Evolutionary conservation across 257 asterid genomes (phyloP).

Genomic region (Leonotis leonurus): DNA sequence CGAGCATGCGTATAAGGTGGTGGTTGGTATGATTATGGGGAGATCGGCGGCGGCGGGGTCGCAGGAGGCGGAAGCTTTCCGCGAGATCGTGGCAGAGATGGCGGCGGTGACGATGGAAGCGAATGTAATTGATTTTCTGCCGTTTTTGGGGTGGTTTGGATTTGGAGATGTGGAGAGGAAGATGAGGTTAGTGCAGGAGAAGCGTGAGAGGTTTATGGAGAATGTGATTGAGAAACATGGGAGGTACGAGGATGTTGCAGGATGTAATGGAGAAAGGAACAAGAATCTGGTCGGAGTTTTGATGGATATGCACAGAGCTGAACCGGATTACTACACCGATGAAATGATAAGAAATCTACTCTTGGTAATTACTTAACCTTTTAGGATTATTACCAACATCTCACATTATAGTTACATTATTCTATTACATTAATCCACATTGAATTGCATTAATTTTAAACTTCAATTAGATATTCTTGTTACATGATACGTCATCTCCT

Average conservation of each 20-base stretch:
- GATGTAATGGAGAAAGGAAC: not conserved
- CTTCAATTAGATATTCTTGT: no score
- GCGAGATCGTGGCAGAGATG: slow-evolving; percentile 28
- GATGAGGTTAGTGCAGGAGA: slow-evolving; percentile 21
- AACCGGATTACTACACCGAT: slow-evolving; percentile 26
- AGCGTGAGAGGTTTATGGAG: slow-evolving; percentile 29
- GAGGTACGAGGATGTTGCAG: not conserved
- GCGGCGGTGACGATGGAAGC: slow-evolving; percentile 27
- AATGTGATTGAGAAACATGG: slow-evolving; percentile 15
- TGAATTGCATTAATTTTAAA: no score
- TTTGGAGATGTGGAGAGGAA: slow-evolving; percentile 16
- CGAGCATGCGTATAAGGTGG: slow-evolving; percentile 15
- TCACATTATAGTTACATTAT: no score
- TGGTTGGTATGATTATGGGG: slow-evolving; percentile 26
- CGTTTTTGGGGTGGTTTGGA: slow-evolving; percentile 30
- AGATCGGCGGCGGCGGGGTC: not conserved
- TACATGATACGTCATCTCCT: no score
- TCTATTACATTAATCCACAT: no score
- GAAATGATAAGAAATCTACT: slow-evolving; percentile 27
- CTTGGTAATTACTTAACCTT: slow-evolving; percentile 13
- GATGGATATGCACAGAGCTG: slow-evolving; percentile 19
- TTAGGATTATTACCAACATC: no score
- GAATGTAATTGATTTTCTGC: slow-evolving; percentile 27
- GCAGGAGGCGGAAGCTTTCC: slow-evolving; percentile 17
- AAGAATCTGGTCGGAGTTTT: slow-evolving; percentile 14